phyloP scores from a whole-genome alignment of 495 filamentous ascomycete genomes.

The Lepidopterella palustris region DNA sequence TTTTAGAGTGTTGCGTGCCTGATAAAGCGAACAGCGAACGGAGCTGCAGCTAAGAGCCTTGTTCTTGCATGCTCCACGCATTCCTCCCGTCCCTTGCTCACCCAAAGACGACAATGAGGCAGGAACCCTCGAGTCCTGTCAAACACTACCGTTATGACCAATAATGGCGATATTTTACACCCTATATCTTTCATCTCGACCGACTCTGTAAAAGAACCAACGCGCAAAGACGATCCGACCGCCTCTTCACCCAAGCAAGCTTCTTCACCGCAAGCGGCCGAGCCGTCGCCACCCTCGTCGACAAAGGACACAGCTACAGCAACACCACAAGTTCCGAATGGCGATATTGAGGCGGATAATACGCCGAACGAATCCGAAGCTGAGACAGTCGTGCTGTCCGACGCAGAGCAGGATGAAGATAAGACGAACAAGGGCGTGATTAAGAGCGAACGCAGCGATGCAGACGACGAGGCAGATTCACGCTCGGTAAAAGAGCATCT shows the following conservation, averaged over 20 bases:
- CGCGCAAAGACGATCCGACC: neutral
- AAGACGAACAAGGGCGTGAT: slow-evolving; percentile 9
- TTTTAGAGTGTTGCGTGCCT: too few relatives aligned
- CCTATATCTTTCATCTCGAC: slow-evolving; percentile 10
- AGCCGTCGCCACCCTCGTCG: slow-evolving; percentile 9
- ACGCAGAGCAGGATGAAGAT: slow-evolving; percentile 3
- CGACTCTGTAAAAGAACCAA: slow-evolving; percentile 9
- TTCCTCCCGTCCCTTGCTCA: neutral
- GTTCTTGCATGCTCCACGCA: slow-evolving; percentile 7
- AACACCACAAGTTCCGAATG: slow-evolving; percentile 13
- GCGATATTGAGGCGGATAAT: slow-evolving; percentile 17
- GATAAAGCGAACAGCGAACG: neutral
- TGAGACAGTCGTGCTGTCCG: slow-evolving; percentile 28
- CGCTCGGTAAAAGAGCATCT: slow-evolving; percentile 8
- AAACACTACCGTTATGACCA: slow-evolving; percentile 23
- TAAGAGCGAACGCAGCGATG: slow-evolving; percentile 27
- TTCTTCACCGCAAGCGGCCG: slow-evolving; percentile 1
- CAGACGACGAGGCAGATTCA: slow-evolving; percentile 6
- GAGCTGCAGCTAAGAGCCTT: neutral
- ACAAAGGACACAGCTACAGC: neutral
- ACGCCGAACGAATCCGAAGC: slow-evolving; percentile 27
- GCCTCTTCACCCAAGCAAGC: slow-evolving; percentile 2
- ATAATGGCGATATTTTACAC: slow-evolving; percentile 21
- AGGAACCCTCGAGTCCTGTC: slow-evolving; percentile 24
- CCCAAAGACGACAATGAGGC: slow-evolving; percentile 20